Conservation (phyloP, 2,329 filamentous ascomycete species). For the Aspergillus calidoustus region DNA sequence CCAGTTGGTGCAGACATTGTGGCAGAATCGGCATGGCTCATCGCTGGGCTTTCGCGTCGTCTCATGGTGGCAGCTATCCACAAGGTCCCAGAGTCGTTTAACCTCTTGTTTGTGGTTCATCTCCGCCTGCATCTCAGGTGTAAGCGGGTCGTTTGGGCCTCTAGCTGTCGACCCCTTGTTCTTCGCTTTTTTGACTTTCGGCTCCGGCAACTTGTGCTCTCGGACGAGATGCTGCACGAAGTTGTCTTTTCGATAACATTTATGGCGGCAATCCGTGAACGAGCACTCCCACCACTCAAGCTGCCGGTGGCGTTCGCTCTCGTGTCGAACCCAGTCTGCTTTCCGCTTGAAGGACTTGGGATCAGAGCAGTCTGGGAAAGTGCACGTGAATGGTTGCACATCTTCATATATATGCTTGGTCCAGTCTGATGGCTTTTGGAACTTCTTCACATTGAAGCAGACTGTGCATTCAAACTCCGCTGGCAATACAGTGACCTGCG, state of each 20-base stretch:
- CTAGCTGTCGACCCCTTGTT: constrained; percentile 60
- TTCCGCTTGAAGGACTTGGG: constrained; percentile 94
- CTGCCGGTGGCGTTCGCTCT: constrained; percentile 88
- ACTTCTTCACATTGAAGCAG: constrained; percentile 83
- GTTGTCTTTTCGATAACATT: constrained; percentile 86
- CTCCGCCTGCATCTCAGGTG: constrained; percentile 30
- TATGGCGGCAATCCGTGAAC: constrained; percentile 77
- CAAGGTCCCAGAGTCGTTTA: constrained; percentile 74
- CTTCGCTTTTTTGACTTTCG: constrained; percentile 74
- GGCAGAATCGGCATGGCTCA: constrained; percentile 87
- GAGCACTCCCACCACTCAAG: constrained; percentile 91
- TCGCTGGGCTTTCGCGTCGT: constrained; percentile 69
- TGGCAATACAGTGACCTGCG: constrained; percentile 67
- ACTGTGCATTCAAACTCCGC: constrained; percentile 89
- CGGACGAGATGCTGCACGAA: constrained; percentile 91
- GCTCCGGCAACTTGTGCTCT: constrained; percentile 85
- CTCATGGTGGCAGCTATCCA: constrained; percentile 76
- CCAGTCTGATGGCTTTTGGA: constrained; percentile 93
- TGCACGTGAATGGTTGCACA: constrained; percentile 90
- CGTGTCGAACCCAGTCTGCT: constrained; percentile 93
- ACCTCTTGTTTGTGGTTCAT: constrained; percentile 42
- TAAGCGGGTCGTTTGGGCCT: constrained; percentile 46
- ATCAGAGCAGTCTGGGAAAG: constrained; percentile 79
- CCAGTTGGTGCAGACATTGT: constrained; percentile 79
- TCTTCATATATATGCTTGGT: constrained; percentile 96